Evolutionary conservation across 768 basidiomycete genomes (phyloP), one percentile per base, ranked within the genome.

Genomic region (Leccinum boreale): DNA sequence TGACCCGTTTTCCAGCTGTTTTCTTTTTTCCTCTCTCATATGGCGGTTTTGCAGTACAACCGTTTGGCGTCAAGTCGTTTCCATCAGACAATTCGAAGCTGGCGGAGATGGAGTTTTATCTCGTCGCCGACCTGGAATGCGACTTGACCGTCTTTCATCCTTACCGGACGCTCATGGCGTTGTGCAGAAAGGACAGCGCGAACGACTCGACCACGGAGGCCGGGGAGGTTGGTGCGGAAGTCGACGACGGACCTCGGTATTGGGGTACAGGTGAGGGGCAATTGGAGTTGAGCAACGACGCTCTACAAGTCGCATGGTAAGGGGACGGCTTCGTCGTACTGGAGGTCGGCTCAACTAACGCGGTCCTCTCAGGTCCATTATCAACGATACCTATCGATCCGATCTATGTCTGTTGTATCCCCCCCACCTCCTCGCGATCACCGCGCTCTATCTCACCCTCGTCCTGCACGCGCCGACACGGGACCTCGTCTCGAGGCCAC

Each of bases 81-180:
- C 85, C 90, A 0, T 82, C 89, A 0, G 94, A 97, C 68, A 90
- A 95, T 65, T 83, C 89, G 11, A 94, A 93, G 67, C 78, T 99
- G 14, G 97, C 95, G 4, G 97, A 99, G 72, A 98, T 98, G 95
- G 96, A 98, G 70, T 98, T 98, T 75, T 98, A 96, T 75, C 85
- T 98, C 10, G 87, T 99, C 23, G 93, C 93, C 67, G 95, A 99
- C 69, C 82, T 98, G 26, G 94, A 97, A 71, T 98, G 96, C 66
- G 93, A 98, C 73, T 77, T 99, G 45, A 83, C 87, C 55, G 82
- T 98, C 8, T 98, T 94, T 71, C 97, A 98, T 70, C 96, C 97
- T 0, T 99, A 99, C 73, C 86, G 94, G 52, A 91, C 93, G 0
- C 82, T 98, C 23, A 76, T 90, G 44, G 78, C 89, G 1, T 77